phyloP scores from a whole-genome alignment of 129 eudicot species.

The Flaveria brownii region DNA sequence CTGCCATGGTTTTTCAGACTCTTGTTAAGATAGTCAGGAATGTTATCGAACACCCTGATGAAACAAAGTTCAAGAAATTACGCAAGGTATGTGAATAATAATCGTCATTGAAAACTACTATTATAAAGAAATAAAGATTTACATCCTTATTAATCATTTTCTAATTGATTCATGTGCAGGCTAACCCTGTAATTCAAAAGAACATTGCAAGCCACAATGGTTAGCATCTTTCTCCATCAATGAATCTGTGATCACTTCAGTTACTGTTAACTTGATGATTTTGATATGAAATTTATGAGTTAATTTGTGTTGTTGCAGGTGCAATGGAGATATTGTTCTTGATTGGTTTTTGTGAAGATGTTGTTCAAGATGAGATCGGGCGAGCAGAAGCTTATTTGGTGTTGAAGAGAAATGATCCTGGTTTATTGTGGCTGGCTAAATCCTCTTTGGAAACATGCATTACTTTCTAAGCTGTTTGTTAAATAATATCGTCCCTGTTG shows the following conservation, averaged over 20 bases:
- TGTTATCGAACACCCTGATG: slow-evolving; percentile 75
- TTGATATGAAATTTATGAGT: background rate
- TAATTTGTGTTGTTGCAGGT: slow-evolving; percentile 46
- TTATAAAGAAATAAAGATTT: slow-evolving; percentile 5
- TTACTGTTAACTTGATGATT: background rate
- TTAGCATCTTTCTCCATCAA: slow-evolving; percentile 30
- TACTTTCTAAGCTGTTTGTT: slow-evolving; percentile 35
- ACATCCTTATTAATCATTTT: background rate
- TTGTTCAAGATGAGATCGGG: slow-evolving; percentile 59
- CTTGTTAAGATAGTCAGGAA: slow-evolving; percentile 84
- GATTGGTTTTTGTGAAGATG: slow-evolving; percentile 80
- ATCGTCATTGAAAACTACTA: background rate
- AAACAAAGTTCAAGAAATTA: slow-evolving; percentile 64
- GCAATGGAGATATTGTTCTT: slow-evolving; percentile 75
- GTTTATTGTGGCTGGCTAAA: slow-evolving; percentile 85
- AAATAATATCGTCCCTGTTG: background rate
- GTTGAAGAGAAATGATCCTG: slow-evolving; percentile 82
- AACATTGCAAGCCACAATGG: slow-evolving; percentile 68
- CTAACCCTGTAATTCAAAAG: slow-evolving; percentile 75
- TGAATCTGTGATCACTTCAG: background rate
- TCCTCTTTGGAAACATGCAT: slow-evolving; percentile 71
- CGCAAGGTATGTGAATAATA: slow-evolving; percentile 63
- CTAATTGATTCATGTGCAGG: slow-evolving; percentile 45
- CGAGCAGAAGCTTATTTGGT: slow-evolving; percentile 61
- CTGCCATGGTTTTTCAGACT: slow-evolving; percentile 55